Conservation (phyloP, 345 rosid species). For the Brassica nigra region DNA sequence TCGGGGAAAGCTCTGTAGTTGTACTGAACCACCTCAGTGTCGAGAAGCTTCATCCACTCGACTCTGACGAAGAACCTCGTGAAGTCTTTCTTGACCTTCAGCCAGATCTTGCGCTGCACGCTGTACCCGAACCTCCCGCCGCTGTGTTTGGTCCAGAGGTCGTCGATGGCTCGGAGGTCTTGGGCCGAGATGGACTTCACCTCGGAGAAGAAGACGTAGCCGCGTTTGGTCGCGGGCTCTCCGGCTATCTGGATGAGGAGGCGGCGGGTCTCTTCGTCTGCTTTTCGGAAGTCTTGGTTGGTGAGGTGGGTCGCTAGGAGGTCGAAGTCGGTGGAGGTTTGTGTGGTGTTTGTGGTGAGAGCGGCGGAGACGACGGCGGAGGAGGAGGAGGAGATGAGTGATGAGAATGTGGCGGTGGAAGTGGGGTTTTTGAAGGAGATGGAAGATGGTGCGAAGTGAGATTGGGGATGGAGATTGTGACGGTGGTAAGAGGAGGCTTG, state of each 20-base stretch:
- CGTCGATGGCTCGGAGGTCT: conserved; percentile 73
- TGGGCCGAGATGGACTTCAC: conserved; percentile 63
- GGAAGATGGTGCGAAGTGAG: conserved; percentile 46
- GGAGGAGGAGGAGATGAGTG: conserved; percentile 37
- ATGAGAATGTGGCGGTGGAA: conserved; percentile 43
- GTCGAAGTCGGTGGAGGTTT: conserved; percentile 56
- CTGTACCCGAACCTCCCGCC: conserved; percentile 76
- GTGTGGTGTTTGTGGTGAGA: conserved; percentile 36
- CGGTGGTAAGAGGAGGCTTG: conserved; percentile 30
- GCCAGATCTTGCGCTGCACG: conserved; percentile 71
- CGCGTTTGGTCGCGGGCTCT: conserved; percentile 72
- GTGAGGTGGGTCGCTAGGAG: conserved; percentile 64
- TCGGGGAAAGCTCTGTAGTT: conserved; percentile 83
- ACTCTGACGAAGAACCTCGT: conserved; percentile 68
- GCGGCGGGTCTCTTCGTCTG: conserved; percentile 90
- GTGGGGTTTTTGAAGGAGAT: conserved; percentile 43
- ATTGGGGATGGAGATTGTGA: conserved; percentile 32
- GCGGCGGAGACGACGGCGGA: conserved; percentile 34
- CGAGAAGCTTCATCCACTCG: conserved; percentile 97
- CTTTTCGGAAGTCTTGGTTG: conserved; percentile 67
- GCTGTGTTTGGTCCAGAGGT: conserved; percentile 75
- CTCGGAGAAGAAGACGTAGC: conserved; percentile 96
- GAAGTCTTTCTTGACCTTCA: conserved; percentile 68
- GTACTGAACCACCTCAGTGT: conserved; percentile 79
- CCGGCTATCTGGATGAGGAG: conserved; percentile 79